Base-by-base conservation (phyloP, 75 land plant species). In the Sequoiadendron giganteum region DNA sequence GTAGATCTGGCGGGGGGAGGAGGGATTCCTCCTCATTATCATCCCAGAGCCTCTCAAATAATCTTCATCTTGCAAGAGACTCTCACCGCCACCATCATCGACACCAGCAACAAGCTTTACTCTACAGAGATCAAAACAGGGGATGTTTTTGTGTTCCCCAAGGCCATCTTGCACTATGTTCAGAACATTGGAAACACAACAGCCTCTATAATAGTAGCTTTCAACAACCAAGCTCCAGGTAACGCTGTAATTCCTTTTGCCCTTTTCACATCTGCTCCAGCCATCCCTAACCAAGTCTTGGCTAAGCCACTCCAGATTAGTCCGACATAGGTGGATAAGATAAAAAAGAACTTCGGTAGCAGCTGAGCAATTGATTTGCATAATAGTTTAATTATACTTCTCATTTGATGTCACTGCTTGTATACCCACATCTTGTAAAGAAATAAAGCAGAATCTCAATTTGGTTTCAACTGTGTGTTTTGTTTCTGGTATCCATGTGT, bases 1-100 rank as follows among this genome's bases (percentile, higher is more conserved):
- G 43, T 93, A 9, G 91, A 91, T 87, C 85, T 85, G 16, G 93
- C 86, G 43, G 84, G 75, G 45, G 88, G 90, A 32, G 90, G 90
- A 2, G 82, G 90, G 15, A 72, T 85, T 38, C 91, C 91, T 10
- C 90, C 91, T 0, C 94, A 93, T 76, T 78, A 43, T 3, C 93
- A 93, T 77, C 93, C 94, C 5, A 87, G 90, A 15, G 94, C 91
- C 34, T 78, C 89, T 39, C 90, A 93, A 79, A 85, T 90, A 16
- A 78, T 93, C 15, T 84, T 73, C 36, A 70, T 91, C 47, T 5
- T 91, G 42, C 80, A 90, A 85, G 88, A 85, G 38, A 77, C 85
- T 18, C 84, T 93, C 25, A 55, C 6, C 5, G 84, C 77, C 43
- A 81, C 90, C 38, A 45, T 92, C 86, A 82, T 92, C 0, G 87